Conservation (phyloP, 306 rosid genomes). For the Luffa aegyptiaca region DNA sequence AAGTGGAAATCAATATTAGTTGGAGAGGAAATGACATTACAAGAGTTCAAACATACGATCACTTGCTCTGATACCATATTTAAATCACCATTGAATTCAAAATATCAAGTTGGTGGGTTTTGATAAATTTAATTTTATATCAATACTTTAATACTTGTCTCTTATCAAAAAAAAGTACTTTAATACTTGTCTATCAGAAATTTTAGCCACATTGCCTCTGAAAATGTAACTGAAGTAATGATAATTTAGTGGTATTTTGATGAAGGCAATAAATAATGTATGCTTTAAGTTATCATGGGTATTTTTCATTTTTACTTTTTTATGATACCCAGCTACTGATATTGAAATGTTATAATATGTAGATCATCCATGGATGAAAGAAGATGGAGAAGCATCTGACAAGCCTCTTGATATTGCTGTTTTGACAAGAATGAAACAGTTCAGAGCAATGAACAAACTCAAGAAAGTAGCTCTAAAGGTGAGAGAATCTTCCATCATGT, state of each 20-base stretch:
- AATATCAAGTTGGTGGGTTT: no score
- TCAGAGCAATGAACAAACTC: constrained; percentile 96
- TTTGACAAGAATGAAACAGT: constrained; percentile 87
- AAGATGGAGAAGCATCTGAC: constrained; percentile 86
- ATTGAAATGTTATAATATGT: constrained; percentile 14
- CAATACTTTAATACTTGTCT: no score
- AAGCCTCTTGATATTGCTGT: constrained; percentile 94
- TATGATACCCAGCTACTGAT: neutral
- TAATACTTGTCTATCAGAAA: neutral
- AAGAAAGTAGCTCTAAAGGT: constrained; percentile 97
- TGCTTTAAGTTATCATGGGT: neutral
- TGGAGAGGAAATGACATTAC: no score
- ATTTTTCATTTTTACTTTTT: neutral
- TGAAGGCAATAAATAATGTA: neutral
- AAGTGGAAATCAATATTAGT: no score
- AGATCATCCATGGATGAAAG: constrained; percentile 99
- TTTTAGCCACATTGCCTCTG: neutral
- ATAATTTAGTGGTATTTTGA: neutral
- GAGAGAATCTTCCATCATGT: constrained; percentile 6
- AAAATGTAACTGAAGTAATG: neutral
- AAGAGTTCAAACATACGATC: no score
- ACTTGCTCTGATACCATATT: no score
- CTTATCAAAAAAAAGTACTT: no score
- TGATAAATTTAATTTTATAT: no score
- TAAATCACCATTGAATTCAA: no score